Conservation (phyloP, 345 rosid species). For the Gossypium raimondii region DNA sequence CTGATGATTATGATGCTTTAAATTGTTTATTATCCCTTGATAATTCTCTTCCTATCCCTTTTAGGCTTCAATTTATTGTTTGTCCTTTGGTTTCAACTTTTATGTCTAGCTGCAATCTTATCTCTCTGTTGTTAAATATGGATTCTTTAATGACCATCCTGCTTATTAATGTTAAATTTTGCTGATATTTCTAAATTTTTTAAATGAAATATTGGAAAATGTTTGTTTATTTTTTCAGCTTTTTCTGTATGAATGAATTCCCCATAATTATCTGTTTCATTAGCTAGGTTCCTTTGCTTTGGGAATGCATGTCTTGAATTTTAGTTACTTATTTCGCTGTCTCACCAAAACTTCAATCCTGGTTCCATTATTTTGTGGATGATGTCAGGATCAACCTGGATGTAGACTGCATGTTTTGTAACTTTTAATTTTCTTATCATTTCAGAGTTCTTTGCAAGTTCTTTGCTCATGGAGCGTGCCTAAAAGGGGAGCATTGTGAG, state of each 20-base stretch:
- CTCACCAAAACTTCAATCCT: background rate
- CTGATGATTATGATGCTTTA: background rate
- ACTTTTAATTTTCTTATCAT: background rate
- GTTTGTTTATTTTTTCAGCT: slow-evolving; percentile 17
- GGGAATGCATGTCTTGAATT: background rate
- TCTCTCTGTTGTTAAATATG: too few relatives aligned
- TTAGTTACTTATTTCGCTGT: background rate
- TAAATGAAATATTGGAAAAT: slow-evolving; percentile 40
- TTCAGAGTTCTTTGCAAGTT: slow-evolving; percentile 29
- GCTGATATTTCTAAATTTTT: background rate
- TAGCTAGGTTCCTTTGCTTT: background rate
- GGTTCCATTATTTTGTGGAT: background rate
- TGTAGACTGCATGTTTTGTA: background rate
- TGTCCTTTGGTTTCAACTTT: background rate
- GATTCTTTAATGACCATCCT: too few relatives aligned
- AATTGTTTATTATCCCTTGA: background rate
- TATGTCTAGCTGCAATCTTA: background rate
- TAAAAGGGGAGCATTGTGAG: slow-evolving; percentile 91
- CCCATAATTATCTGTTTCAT: slow-evolving; percentile 33
- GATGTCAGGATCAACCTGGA: background rate
- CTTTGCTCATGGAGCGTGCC: slow-evolving; percentile 86
- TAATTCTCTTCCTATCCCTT: background rate
- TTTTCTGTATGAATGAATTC: background rate
- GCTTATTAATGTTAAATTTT: background rate
- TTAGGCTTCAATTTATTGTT: background rate